These are phyloP conservation scores for Blyttiomyces sp. DNA, from an alignment of 371 early-diverging fungal genomes.

Conservation along the genomic window DNA sequence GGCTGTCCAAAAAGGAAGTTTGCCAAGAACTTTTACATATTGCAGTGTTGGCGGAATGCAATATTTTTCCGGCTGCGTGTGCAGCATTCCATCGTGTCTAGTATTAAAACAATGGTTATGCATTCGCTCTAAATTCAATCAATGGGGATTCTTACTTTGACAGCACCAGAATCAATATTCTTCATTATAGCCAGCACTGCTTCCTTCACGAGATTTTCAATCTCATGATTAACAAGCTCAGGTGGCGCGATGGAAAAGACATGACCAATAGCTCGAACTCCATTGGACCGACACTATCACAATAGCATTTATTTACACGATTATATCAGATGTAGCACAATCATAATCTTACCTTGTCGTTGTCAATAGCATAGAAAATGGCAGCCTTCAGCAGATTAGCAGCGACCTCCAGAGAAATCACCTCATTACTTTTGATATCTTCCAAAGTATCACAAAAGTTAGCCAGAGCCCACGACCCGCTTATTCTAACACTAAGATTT, in stretches of 20 bases:
- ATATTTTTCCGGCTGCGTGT: conserved; percentile 67
- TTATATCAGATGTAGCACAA: neutral
- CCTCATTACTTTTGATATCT: conserved; percentile 4
- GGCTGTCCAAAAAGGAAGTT: conserved; percentile 47
- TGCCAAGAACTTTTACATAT: conserved; percentile 60
- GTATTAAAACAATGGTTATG: neutral
- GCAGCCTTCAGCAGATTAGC: conserved; percentile 32
- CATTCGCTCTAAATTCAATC: neutral
- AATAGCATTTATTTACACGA: neutral
- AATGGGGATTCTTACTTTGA: conserved; percentile 60
- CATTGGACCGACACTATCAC: conserved; percentile 69
- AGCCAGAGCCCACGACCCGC: conserved; percentile 75
- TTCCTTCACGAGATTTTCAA: too few relatives aligned
- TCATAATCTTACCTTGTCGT: conserved; percentile 59
- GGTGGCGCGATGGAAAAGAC: conserved; percentile 57
- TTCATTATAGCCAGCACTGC: conserved; percentile 61
- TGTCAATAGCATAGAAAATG: conserved; percentile 61
- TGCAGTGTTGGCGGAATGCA: conserved; percentile 57
- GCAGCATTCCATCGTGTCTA: conserved; percentile 83
- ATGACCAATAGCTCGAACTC: conserved; percentile 70
- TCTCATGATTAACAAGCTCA: conserved; percentile 53
- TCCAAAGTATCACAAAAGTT: conserved; percentile 50
- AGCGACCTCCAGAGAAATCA: conserved; percentile 7
- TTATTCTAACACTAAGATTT: conserved; percentile 56
- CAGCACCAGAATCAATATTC: conserved; percentile 66